Percentiles rank a stretch among this genome's conserved stretches.
These are phyloP conservation scores for Prunus fruticosa DNA, from an alignment of 306 rosid genomes.

Conservation along the genomic window DNA sequence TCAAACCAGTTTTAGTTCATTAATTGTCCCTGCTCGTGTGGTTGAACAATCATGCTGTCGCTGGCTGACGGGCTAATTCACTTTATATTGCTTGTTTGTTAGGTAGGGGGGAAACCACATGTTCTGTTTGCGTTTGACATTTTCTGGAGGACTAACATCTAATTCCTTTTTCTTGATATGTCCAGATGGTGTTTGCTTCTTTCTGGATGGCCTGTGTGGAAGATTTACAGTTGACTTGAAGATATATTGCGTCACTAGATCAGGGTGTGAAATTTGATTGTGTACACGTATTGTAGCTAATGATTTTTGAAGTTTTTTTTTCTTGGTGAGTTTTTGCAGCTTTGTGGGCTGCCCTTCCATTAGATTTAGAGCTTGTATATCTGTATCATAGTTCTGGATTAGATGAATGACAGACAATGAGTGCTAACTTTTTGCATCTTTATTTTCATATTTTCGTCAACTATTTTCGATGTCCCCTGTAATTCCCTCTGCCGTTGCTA, in stretches of 20 bases:
- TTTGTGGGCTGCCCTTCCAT: slow-evolving; percentile 39
- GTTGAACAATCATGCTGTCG: slow-evolving; percentile 28
- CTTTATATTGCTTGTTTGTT: slow-evolving; percentile 31
- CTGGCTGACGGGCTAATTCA: slow-evolving; percentile 42
- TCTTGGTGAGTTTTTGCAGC: slow-evolving; percentile 37
- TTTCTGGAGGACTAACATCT: slow-evolving; percentile 18
- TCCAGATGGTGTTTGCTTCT: slow-evolving; percentile 39
- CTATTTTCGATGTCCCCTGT: not conserved
- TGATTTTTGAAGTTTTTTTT: slow-evolving; percentile 36
- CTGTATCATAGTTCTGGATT: slow-evolving; percentile 45
- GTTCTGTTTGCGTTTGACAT: not conserved
- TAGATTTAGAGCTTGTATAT: slow-evolving; percentile 51
- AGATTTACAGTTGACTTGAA: slow-evolving; percentile 39
- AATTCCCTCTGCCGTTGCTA: not conserved
- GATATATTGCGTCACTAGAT: slow-evolving; percentile 35
- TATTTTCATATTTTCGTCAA: slow-evolving; percentile 15
- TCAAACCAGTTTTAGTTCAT: slow-evolving; percentile 31
- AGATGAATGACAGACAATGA: slow-evolving; percentile 44
- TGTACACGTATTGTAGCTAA: slow-evolving; percentile 43
- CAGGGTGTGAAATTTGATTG: slow-evolving; percentile 42
- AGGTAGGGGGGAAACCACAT: slow-evolving; percentile 38
- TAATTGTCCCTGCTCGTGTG: slow-evolving; percentile 28
- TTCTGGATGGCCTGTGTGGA: slow-evolving; percentile 43
- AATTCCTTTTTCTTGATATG: slow-evolving; percentile 6
- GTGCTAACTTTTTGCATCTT: slow-evolving; percentile 7